Evolutionary conservation across 2,329 filamentous ascomycete genomes (phyloP), one percentile per base, ranked within the genome.

Genomic region (Stemphylium beticola): DNA sequence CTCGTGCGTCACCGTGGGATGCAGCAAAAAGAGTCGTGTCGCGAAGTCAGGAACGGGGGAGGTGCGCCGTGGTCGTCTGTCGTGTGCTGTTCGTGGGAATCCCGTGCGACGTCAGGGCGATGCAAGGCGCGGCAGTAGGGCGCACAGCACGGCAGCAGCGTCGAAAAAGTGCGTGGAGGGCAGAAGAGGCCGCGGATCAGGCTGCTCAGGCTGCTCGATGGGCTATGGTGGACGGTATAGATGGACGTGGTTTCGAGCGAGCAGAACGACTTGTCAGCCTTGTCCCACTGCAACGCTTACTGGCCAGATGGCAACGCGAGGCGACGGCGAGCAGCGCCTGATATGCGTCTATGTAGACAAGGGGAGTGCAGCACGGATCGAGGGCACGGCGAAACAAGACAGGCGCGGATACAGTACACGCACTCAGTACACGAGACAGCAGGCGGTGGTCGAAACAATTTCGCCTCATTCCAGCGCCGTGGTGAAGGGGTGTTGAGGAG

Each of bases 81-180:
- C 71, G 72, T 72, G 72, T 73, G 72, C 71, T 69, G 69, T 63
- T 66, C 55, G 68, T 62, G 66, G 57, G 55, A 60, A 61, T 66
- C 53, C 65, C 58, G 72, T 67, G 71, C 71, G 66, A 68, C 65
- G 68, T 59, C 64, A 62, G 64, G 59, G 54, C 54, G 55, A 58
- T 53, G 59, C 61, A 59, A 49, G 54, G 62, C 59, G 50, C 55
- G 51, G 60, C 59, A 57, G 55, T 49, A 38, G 14, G 43, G 48
- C 41, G 55, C 46, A 49, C 46, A 46, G 59, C 49, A 53, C 47
- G 41, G 49, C 61, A 61, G 57, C 59, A 61, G 59, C 59, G 58
- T 58, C 53, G 58, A 51, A 57, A 61, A 33, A 53, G 29, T 52
- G 53, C 41, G 51, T 47, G 34, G 33, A 54, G 24, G 24, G 54